A percentile compares a stretch with the other conserved stretches of the same genome.
Evolutionary conservation across 2,329 filamentous ascomycete genomes (phyloP).

Genomic region (Phialocephala sp.): DNA sequence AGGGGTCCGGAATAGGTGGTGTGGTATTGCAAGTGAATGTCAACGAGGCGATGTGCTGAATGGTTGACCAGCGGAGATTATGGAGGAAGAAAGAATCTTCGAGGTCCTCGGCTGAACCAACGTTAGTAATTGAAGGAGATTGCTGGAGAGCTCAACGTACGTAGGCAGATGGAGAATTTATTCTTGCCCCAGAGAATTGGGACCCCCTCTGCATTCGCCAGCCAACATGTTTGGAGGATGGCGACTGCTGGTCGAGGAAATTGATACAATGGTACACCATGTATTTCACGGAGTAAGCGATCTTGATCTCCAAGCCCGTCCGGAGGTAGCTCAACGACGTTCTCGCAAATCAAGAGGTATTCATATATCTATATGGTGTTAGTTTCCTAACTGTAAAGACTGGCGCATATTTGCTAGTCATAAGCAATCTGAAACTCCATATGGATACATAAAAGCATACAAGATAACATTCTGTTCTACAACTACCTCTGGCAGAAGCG

Average conservation of each 20-base stretch:
- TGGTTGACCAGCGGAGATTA: slow-evolving; percentile 32
- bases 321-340: slow-evolving; percentile 19
- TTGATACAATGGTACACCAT: slow-evolving; percentile 8
- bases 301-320: not conserved
- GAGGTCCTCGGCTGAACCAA: not conserved
- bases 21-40: slow-evolving; percentile 22
- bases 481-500: not conserved
- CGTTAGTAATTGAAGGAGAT: slow-evolving; percentile 4
- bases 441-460: not conserved
- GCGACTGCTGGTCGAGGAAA: slow-evolving; percentile 32
- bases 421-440: not conserved
- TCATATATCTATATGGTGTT: slow-evolving; percentile 24
- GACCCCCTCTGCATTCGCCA: slow-evolving; percentile 42
- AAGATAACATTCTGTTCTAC: not conserved
- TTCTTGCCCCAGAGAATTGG: slow-evolving; percentile 42
- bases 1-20: not conserved
- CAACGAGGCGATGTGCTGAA: slow-evolving; percentile 22
- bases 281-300: not conserved
- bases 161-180: slow-evolving; percentile 39
- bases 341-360: slow-evolving; percentile 33
- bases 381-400: not conserved
- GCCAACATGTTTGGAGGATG: slow-evolving; percentile 42
- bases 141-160: slow-evolving; percentile 16
- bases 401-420: not conserved
- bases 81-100: slow-evolving; percentile 18